Evolutionary conservation across 2,329 filamentous ascomycete species (phyloP).

Genomic region (Aspergillus ruber): DNA sequence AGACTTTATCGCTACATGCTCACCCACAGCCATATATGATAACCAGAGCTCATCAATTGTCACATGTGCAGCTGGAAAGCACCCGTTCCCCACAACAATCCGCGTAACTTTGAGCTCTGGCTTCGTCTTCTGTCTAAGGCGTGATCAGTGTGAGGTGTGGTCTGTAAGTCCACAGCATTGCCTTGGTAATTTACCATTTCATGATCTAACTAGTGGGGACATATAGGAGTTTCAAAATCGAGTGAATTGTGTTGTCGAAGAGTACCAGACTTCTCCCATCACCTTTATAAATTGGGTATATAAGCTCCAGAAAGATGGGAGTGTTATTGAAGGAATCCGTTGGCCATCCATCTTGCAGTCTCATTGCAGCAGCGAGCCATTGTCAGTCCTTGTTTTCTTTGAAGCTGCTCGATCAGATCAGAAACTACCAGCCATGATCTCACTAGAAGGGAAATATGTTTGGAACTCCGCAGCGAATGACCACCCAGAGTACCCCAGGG

Average conservation of each 20-base stretch:
- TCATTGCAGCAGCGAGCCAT: background rate
- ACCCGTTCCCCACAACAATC: constrained; percentile 1
- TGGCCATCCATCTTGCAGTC: constrained; percentile 2
- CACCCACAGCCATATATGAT: constrained; percentile 1
- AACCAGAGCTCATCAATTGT: background rate
- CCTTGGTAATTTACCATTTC: background rate
- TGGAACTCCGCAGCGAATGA: background rate
- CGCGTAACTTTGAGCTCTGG: constrained; percentile 1
- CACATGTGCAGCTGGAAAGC: background rate
- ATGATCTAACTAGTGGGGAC: background rate
- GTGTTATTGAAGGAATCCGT: background rate
- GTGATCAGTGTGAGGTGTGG: constrained; percentile 1
- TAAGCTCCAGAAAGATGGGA: constrained; percentile 1
- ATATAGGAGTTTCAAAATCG: background rate
- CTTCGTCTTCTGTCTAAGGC: constrained; percentile 1
- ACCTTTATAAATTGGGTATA: background rate
- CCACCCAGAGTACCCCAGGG: background rate
- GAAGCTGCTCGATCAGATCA: background rate
- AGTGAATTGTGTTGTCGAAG: background rate
- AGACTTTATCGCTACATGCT: constrained; percentile 4
- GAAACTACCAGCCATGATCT: background rate
- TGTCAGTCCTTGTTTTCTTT: background rate
- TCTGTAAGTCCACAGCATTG: background rate
- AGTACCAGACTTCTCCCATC: background rate
- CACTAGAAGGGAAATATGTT: background rate